These are phyloP conservation scores for Eimeria tenella DNA, from an alignment of 169 alveolate species.

Conservation along the genomic window DNA sequence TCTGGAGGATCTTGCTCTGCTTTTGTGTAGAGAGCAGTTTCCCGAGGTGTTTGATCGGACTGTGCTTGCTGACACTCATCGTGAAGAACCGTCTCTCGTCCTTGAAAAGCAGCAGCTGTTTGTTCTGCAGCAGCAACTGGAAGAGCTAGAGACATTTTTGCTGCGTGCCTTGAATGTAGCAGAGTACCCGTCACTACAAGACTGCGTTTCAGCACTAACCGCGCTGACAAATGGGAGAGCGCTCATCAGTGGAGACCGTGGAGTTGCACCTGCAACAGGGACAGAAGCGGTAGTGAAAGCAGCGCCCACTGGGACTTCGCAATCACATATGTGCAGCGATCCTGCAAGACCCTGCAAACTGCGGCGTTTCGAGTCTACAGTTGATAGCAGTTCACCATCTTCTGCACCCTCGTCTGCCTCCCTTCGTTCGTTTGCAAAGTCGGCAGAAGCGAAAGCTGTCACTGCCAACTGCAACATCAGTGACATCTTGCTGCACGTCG, in stretches of 20 bases:
- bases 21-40: neutral
- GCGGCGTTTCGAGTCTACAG: conserved; percentile 26
- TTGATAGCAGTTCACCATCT: neutral
- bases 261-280: neutral
- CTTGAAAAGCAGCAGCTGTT: neutral
- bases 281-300: conserved; percentile 11
- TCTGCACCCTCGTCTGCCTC: neutral
- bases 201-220: neutral
- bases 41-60: neutral
- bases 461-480: neutral
- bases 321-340: neutral
- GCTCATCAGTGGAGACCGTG: neutral
- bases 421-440: neutral
- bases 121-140: conserved; percentile 37
- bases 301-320: neutral
- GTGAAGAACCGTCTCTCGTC: neutral
- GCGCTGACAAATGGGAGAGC: neutral
- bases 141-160: conserved; percentile 1
- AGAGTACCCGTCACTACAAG: conserved; percentile 42
- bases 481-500: conserved; percentile 10
- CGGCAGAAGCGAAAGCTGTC: conserved; percentile 4
- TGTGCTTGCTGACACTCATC: neutral
- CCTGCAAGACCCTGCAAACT: conserved; percentile 2
- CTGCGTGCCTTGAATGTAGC: neutral
- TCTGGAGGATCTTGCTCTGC: conserved; percentile 33